Evolutionary conservation across 2,329 filamentous ascomycete genomes (phyloP).

Genomic region (Fusarium keratoplasticum): DNA sequence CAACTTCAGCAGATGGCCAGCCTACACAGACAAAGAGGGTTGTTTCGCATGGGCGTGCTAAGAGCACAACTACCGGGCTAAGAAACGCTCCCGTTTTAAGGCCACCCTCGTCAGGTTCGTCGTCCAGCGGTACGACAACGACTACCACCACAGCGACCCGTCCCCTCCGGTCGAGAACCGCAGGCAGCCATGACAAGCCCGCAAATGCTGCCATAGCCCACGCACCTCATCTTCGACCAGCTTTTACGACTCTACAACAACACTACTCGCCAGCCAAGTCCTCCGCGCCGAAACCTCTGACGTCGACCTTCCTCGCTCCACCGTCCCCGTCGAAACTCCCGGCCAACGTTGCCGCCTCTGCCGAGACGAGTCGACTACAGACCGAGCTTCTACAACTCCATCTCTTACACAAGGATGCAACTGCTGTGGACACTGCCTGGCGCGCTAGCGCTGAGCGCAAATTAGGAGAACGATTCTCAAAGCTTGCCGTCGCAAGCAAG

Average conservation of each 20-base stretch:
- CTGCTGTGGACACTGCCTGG: conserved; percentile 61
- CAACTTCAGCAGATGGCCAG: conserved; percentile 47
- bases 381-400: conserved; percentile 75
- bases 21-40: conserved; percentile 35
- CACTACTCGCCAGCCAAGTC: conserved; percentile 75
- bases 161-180: conserved; percentile 25
- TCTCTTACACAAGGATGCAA: conserved; percentile 69
- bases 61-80: conserved; percentile 47
- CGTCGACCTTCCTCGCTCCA: conserved; percentile 67
- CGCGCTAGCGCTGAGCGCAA: conserved; percentile 64
- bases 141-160: conserved; percentile 32
- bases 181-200: conserved; percentile 32
- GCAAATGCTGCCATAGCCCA: conserved; percentile 25
- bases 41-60: conserved; percentile 46
- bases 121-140: conserved; percentile 33
- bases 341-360: conserved; percentile 68
- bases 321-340: conserved; percentile 72
- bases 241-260: conserved; percentile 73
- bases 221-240: conserved; percentile 58
- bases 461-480: conserved; percentile 60
- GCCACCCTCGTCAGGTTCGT: conserved; percentile 46
- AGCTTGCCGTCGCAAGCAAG: conserved; percentile 50
- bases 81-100: conserved; percentile 44
- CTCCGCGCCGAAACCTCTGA: conserved; percentile 70
- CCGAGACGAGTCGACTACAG: conserved; percentile 69